These are phyloP conservation scores for Cyphellophora europaea DNA, from an alignment of 2,329 filamentous ascomycete species.

Conservation along the genomic window DNA sequence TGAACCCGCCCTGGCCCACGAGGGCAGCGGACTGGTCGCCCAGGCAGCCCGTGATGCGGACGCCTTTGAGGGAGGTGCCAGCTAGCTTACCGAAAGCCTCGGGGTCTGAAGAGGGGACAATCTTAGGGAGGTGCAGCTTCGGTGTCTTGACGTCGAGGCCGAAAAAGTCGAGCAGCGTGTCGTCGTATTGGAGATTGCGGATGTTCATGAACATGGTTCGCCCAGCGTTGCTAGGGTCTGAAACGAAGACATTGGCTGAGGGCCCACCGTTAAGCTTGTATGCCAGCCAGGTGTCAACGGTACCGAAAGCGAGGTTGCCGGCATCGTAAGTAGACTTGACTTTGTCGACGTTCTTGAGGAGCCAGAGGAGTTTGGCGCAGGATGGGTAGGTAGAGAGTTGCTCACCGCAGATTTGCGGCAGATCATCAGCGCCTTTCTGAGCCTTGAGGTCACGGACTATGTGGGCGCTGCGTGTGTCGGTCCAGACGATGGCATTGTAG, in stretches of 20 bases:
- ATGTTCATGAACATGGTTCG: constrained; percentile 83
- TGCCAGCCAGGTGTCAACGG: constrained; percentile 70
- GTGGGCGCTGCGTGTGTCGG: constrained; percentile 62
- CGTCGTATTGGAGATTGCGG: constrained; percentile 61
- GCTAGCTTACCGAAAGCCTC: constrained; percentile 56
- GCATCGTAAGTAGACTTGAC: constrained; percentile 61
- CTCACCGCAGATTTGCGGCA: constrained; percentile 58
- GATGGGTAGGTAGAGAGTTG: constrained; percentile 73
- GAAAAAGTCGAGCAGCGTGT: constrained; percentile 63
- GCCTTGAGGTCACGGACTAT: constrained; percentile 64
- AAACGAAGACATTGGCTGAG: constrained; percentile 54
- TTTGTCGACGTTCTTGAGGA: constrained; percentile 55
- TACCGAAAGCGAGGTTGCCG: constrained; percentile 63
- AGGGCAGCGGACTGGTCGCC: constrained; percentile 71
- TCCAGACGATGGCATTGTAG: constrained; percentile 71
- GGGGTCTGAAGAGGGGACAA: constrained; percentile 63
- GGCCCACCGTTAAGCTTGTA: constrained; percentile 59
- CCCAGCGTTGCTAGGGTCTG: constrained; percentile 68
- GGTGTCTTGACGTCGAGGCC: constrained; percentile 49
- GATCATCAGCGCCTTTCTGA: constrained; percentile 50
- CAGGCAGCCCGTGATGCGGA: constrained; percentile 63
- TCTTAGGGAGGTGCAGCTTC: constrained; percentile 61
- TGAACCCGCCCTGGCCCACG: constrained; percentile 70
- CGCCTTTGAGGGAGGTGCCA: constrained; percentile 51
- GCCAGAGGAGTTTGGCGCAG: constrained; percentile 66